A percentile compares a stretch with the other conserved stretches of the same genome.
These are phyloP conservation scores for Panicum hallii DNA, from an alignment of 202 grass and related monocot genomes.

Conservation along the genomic window DNA sequence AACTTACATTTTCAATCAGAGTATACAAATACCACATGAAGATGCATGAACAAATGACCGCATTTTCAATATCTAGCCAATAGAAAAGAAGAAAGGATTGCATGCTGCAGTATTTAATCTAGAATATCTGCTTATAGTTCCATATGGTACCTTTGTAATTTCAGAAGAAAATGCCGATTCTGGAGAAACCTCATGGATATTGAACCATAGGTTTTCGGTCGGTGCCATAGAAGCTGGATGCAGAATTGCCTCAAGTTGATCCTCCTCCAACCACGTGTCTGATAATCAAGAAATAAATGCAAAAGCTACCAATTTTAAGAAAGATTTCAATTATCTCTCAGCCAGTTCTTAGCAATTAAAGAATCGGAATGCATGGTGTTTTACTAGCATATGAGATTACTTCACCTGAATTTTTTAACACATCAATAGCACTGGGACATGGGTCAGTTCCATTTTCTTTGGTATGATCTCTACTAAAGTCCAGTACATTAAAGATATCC, in stretches of 20 bases:
- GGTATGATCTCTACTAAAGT: constrained; percentile 37
- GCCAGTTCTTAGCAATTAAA: constrained; percentile 25
- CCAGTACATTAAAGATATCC: constrained; percentile 47
- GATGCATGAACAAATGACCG: background rate
- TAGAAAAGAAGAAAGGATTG: constrained; percentile 36
- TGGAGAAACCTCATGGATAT: constrained; percentile 75
- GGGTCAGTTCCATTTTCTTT: constrained; percentile 33
- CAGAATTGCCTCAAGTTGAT: constrained; percentile 61
- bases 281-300: constrained; percentile 39
- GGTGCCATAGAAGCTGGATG: constrained; percentile 38
- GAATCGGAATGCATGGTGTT: constrained; percentile 17
- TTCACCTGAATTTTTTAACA: constrained; percentile 74
- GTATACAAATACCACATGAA: background rate
- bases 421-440: constrained; percentile 56
- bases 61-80: constrained; percentile 21
- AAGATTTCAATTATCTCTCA: constrained; percentile 24
- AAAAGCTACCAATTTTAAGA: constrained; percentile 14
- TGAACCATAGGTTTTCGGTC: constrained; percentile 56
- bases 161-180: constrained; percentile 81
- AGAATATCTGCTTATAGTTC: background rate
- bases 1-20: constrained; percentile 4
- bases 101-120: background rate
- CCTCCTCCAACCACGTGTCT: constrained; percentile 68
- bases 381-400: constrained; percentile 3
- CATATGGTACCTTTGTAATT: constrained; percentile 78